A percentile compares a stretch with the other conserved stretches of the same genome.
These are phyloP conservation scores for Rhodotorula sp. DNA, from an alignment of 1,284 basidiomycete species.

Conservation along the genomic window DNA sequence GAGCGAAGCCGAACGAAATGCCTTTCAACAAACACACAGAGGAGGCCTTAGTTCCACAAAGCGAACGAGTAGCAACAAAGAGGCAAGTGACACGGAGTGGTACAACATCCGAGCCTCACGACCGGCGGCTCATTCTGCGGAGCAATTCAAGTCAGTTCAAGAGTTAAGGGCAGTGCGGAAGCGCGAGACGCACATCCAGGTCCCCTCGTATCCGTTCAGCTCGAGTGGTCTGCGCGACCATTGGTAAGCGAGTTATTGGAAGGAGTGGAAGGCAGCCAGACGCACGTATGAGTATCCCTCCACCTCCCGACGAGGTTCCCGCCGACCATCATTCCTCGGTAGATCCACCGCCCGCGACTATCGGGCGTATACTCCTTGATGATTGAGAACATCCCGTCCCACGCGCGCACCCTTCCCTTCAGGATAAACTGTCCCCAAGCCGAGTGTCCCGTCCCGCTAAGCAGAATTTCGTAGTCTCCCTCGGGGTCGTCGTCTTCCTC, in stretches of 20 bases:
- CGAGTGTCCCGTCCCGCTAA: conserved; percentile 42
- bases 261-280: neutral
- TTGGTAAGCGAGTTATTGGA: neutral
- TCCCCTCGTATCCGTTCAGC: conserved; percentile 34
- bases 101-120: neutral
- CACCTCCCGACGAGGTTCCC: conserved; percentile 41
- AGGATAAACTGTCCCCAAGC: conserved; percentile 44
- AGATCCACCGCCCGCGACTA: conserved; percentile 38
- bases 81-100: neutral
- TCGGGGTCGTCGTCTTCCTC: conserved; percentile 34
- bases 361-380: conserved; percentile 44
- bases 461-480: conserved; percentile 41
- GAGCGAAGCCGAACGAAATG: neutral
- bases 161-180: too few relatives aligned
- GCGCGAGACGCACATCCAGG: conserved; percentile 11
- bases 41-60: too few relatives aligned
- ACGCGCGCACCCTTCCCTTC: conserved; percentile 38
- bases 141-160: neutral
- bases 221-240: conserved; percentile 16
- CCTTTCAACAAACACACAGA: too few relatives aligned
- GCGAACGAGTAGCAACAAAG: neutral
- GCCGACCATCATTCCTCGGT: conserved; percentile 34
- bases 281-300: conserved; percentile 39
- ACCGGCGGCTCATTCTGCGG: conserved; percentile 11
- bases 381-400: conserved; percentile 41